phyloP scores from a whole-genome alignment of 208 protist genomes.

The Wallacemonas collosoma region DNA sequence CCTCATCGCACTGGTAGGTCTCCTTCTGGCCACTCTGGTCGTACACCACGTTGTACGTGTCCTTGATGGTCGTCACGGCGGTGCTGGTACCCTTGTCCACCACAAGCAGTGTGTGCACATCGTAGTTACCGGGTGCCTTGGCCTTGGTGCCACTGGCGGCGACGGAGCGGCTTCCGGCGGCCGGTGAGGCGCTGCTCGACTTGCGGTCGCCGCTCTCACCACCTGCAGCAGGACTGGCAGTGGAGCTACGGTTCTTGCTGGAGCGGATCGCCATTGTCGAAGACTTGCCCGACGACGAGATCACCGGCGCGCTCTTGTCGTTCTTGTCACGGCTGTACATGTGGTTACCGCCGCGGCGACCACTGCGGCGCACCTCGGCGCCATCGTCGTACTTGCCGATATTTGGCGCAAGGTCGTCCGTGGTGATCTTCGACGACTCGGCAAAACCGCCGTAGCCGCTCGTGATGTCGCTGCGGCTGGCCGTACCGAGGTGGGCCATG shows the following conservation, averaged over 20 bases:
- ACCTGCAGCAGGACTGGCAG: slow-evolving; percentile 4
- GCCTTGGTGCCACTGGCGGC: slow-evolving; percentile 20
- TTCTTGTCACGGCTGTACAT: slow-evolving; percentile 58
- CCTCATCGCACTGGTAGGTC: slow-evolving; percentile 77
- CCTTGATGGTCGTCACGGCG: slow-evolving; percentile 35
- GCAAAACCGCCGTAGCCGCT: slow-evolving; percentile 49
- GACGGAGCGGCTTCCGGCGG: slow-evolving; percentile 17
- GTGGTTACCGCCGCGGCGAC: slow-evolving; percentile 69
- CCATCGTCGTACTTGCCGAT: slow-evolving; percentile 56
- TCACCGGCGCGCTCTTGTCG: slow-evolving; percentile 34
- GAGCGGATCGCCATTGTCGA: slow-evolving; percentile 40
- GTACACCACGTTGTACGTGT: slow-evolving; percentile 55
- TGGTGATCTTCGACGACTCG: slow-evolving; percentile 26
- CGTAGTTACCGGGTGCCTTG: slow-evolving; percentile 70
- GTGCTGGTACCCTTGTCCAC: slow-evolving; percentile 40
- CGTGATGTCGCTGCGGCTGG: slow-evolving; percentile 25
- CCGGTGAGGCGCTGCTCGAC: slow-evolving; percentile 7
- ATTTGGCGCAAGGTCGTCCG: slow-evolving; percentile 53
- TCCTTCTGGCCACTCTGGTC: slow-evolving; percentile 71
- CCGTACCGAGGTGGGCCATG: slow-evolving; percentile 31
- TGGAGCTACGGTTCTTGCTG: slow-evolving; percentile 14
- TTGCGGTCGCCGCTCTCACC: slow-evolving; percentile 2
- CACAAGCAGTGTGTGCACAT: slow-evolving; percentile 74
- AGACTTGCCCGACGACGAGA: slow-evolving; percentile 38
- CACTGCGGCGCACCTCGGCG: slow-evolving; percentile 59